phyloP scores from a whole-genome alignment of 768 basidiomycete genomes.

The Serpula lacrymans region DNA sequence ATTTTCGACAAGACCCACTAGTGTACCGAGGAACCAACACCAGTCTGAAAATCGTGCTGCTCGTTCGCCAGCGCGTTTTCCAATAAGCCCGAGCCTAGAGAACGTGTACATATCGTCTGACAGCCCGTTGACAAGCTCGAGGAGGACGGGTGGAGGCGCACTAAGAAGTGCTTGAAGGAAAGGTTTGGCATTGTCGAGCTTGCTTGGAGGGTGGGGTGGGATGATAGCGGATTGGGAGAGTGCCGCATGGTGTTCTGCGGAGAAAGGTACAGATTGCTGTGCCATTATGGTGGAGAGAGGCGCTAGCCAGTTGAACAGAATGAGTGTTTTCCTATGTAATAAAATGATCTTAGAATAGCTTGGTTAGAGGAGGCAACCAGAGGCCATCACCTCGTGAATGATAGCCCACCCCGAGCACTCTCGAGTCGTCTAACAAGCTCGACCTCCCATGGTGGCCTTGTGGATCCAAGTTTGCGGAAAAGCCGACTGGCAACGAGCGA shows the following conservation, averaged over 20 bases:
- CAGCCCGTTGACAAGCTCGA: constrained; percentile 71
- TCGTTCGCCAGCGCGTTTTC: constrained; percentile 58
- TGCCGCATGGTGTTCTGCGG: constrained; percentile 37
- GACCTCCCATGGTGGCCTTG: constrained; percentile 50
- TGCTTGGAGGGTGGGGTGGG: constrained; percentile 17
- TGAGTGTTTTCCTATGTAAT: constrained; percentile 62
- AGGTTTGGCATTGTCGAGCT: constrained; percentile 33
- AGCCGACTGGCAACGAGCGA: constrained; percentile 44
- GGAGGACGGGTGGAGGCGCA: constrained; percentile 77
- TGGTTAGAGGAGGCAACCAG: too few species aligned
- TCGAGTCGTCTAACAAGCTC: constrained; percentile 58
- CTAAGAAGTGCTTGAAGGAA: constrained; percentile 74
- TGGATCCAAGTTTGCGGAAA: constrained; percentile 38
- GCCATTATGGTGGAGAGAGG: constrained; percentile 70
- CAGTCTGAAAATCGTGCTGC: constrained; percentile 78
- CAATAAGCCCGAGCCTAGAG: constrained; percentile 65
- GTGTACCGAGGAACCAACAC: constrained; percentile 81
- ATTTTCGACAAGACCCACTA: constrained; percentile 82
- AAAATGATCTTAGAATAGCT: constrained; percentile 2
- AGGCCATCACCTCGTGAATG: constrained; percentile 81
- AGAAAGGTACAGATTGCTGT: constrained; percentile 65
- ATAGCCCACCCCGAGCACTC: constrained; percentile 55
- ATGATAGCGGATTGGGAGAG: constrained; percentile 17
- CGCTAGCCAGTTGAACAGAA: constrained; percentile 82
- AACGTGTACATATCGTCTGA: constrained; percentile 82